Base-by-base conservation (phyloP, 257 asterid species). In the Rubia yunnanensis region DNA sequence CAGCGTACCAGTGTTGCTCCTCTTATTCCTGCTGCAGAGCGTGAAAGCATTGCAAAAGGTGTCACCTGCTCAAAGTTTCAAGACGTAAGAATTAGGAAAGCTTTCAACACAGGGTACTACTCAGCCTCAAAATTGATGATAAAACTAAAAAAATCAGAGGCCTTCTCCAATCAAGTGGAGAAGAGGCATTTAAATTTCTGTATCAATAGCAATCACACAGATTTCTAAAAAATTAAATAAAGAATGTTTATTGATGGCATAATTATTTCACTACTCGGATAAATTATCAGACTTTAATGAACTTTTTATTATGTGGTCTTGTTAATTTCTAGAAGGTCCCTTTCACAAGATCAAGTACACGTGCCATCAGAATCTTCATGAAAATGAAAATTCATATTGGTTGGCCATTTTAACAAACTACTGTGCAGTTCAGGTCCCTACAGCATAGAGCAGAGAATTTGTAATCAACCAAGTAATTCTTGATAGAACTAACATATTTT, bases 1-100 rank as follows among this genome's bases (percentile, higher is more conserved):
- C 27, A 64, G 66, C 83, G 77, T 76, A 92, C 98, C 96, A 92
- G 62, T 66, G 97, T 92, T n/a, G 96, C 80, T 70, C 97, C 99
- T 80, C 99, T 77, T 71, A 92, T 92, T 68, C 99, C 99, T 69
- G 99, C 96, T 13, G 97, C 96, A 28, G 96, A 76, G 57, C 99
- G 97, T 10, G 99, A 88, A 60, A 92, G 86, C 89, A 89, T 74
- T 44, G 97, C 99, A 80, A 83, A 86, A 3, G 95, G 99, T 17
- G 99, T 92, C 75, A 92, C 96, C 98, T 92, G 86, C 68, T 55
- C 50, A 67, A 53, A 69, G 61, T 50, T 44, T 22, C 62, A 68
- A 65, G 58, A 52, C 5, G 57, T 50, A 50, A 71, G 54, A 73
- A 63, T 60, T 24, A 17, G 46, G 39, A 27, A 61, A 41, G 36